Evolutionary conservation across 75 land plant genomes (phyloP).

Genomic region (Selaginella tamariscina): DNA sequence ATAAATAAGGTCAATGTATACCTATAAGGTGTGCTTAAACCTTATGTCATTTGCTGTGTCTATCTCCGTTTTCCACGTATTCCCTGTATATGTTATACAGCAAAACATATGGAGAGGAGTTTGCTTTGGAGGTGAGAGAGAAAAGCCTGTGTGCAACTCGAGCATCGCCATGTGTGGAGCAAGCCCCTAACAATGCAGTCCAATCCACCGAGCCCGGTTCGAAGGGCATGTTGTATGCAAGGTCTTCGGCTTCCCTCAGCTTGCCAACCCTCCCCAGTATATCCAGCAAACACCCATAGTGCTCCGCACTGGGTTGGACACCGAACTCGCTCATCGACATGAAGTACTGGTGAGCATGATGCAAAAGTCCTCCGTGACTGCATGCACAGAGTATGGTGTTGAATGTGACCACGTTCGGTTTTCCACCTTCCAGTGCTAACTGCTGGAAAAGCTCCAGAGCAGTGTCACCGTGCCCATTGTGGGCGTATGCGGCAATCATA

Average conservation of each 20-base stretch:
- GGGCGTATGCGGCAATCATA: constrained; percentile 9
- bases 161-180: not conserved
- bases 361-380: not conserved
- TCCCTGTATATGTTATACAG: not conserved
- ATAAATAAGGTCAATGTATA: too few species aligned
- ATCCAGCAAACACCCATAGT: not conserved
- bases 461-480: not conserved
- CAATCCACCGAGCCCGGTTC: not conserved
- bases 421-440: not conserved
- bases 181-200: not conserved
- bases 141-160: not conserved
- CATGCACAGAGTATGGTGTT: constrained; percentile 10
- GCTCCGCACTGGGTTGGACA: not conserved
- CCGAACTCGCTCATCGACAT: not conserved
- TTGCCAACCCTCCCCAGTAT: not conserved
- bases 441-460: not conserved
- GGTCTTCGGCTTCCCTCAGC: not conserved
- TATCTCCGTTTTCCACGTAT: too few species aligned
- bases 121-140: not conserved
- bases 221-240: not conserved
- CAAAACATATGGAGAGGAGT: not conserved
- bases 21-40: too few species aligned
- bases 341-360: not conserved
- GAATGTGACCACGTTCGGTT: constrained; percentile 2
- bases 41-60: too few species aligned